phyloP scores from a whole-genome alignment of 352 stramenopile genomes.

The Globisporangium heterothallicum region DNA sequence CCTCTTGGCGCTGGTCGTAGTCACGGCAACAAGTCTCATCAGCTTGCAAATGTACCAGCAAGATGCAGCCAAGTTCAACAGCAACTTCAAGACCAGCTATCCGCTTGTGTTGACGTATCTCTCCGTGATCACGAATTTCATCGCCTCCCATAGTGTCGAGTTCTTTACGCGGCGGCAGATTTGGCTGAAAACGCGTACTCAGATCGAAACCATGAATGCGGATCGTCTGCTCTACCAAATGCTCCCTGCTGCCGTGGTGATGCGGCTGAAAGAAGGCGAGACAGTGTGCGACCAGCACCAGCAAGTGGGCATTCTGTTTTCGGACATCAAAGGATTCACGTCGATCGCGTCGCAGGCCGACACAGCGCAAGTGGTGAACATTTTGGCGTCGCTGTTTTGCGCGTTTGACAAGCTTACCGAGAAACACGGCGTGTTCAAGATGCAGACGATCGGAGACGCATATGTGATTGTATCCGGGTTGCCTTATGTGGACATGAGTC shows the following conservation, averaged over 20 bases:
- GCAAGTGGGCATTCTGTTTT: slow-evolving; percentile 87
- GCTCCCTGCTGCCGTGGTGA: slow-evolving; percentile 76
- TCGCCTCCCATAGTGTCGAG: slow-evolving; percentile 75
- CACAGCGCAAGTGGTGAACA: slow-evolving; percentile 85
- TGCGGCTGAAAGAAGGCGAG: slow-evolving; percentile 81
- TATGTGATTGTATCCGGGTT: slow-evolving; percentile 88
- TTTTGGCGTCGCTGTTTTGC: slow-evolving; percentile 89
- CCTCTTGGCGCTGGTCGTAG: slow-evolving; percentile 39
- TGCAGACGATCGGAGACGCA: slow-evolving; percentile 92
- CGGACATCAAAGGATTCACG: slow-evolving; percentile 90
- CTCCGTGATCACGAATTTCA: slow-evolving; percentile 71
- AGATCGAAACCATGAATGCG: slow-evolving; percentile 81
- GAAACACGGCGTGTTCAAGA: slow-evolving; percentile 92
- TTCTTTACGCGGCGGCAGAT: slow-evolving; percentile 83
- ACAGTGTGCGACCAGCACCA: slow-evolving; percentile 83
- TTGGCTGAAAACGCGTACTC: slow-evolving; percentile 78
- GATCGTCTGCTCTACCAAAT: slow-evolving; percentile 85
- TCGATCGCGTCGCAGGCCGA: slow-evolving; percentile 82
- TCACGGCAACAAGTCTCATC: slow-evolving; percentile 35
- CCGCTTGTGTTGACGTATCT: slow-evolving; percentile 76
- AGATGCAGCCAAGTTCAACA: slow-evolving; percentile 50
- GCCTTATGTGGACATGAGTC: slow-evolving; percentile 84
- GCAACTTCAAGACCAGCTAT: slow-evolving; percentile 77
- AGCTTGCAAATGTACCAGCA: slow-evolving; percentile 48
- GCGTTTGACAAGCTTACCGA: slow-evolving; percentile 90